Evolutionary conservation across 768 basidiomycete species (phyloP).

Genomic region (Termitomyces sp.): DNA sequence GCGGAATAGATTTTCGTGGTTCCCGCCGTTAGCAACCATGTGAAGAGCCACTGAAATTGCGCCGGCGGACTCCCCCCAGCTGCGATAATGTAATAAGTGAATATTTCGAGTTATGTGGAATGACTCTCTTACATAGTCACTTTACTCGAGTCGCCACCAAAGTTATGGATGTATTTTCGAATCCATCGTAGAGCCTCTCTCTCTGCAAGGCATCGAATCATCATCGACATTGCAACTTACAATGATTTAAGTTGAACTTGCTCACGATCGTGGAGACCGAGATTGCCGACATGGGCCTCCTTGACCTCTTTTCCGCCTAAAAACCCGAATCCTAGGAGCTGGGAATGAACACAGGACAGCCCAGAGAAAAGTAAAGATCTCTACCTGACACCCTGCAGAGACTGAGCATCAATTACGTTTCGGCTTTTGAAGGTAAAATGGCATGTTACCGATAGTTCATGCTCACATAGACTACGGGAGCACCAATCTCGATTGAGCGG

Average conservation of each 20-base stretch:
- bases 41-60: slow-evolving; percentile 50
- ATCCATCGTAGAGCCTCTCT: slow-evolving; percentile 60
- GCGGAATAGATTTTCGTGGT: slow-evolving; percentile 42
- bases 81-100: slow-evolving; percentile 3
- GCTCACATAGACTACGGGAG: slow-evolving; percentile 47
- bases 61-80: slow-evolving; percentile 42
- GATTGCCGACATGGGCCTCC: slow-evolving; percentile 49
- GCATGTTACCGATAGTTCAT: slow-evolving; percentile 41
- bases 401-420: neutral
- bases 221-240: neutral
- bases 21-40: slow-evolving; percentile 41
- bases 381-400: neutral
- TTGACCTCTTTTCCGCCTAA: slow-evolving; percentile 47
- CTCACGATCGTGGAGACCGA: slow-evolving; percentile 65
- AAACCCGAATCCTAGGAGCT: slow-evolving; percentile 40
- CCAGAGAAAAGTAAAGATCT: neutral
- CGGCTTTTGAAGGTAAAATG: neutral
- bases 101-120: neutral
- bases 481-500: slow-evolving; percentile 35
- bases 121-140: slow-evolving; percentile 44
- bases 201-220: slow-evolving; percentile 28
- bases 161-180: slow-evolving; percentile 55
- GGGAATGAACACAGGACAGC: neutral
- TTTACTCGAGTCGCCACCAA: slow-evolving; percentile 61
- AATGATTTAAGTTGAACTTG: neutral